Evolutionary conservation across 106 monocot genomes (phyloP).

Genomic region (Chionographis japonica): DNA sequence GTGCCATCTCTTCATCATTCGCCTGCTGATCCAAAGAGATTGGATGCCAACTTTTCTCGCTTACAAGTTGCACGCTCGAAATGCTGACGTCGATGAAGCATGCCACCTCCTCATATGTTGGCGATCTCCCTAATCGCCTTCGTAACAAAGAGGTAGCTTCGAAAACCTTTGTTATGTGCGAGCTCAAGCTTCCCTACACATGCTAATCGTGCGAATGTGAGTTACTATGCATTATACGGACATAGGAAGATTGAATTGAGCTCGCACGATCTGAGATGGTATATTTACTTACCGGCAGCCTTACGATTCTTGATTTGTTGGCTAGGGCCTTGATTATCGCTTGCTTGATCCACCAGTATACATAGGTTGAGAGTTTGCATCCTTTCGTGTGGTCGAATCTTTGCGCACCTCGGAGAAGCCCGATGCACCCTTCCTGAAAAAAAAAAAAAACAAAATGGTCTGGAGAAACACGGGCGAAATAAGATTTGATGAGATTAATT

Average conservation of each 20-base stretch:
- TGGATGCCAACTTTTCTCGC: slow-evolving; percentile 22
- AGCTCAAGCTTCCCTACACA: slow-evolving; percentile 41
- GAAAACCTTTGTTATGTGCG: slow-evolving; percentile 24
- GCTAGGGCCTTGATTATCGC: slow-evolving; percentile 53
- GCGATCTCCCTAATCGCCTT: slow-evolving; percentile 24
- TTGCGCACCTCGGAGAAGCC: slow-evolving; percentile 52
- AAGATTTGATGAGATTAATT: too few species aligned
- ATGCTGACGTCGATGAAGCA: slow-evolving; percentile 15
- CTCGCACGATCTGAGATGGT: not conserved
- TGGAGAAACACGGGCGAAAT: too few species aligned
- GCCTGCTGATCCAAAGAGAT: slow-evolving; percentile 35
- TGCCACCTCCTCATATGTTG: slow-evolving; percentile 47
- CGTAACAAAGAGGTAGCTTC: slow-evolving; percentile 35
- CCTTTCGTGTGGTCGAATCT: slow-evolving; percentile 51
- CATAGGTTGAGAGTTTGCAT: slow-evolving; percentile 61
- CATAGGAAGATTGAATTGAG: too few species aligned
- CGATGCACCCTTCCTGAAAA: slow-evolving; percentile 66
- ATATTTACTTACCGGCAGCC: slow-evolving; percentile 40
- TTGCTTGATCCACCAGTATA: slow-evolving; percentile 78
- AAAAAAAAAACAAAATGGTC: too few species aligned
- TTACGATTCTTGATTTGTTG: slow-evolving; percentile 55
- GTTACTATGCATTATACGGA: not conserved
- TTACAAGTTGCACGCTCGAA: slow-evolving; percentile 25
- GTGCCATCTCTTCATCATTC: slow-evolving; percentile 24
- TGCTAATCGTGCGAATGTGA: slow-evolving; percentile 14